Evolutionary conservation across 768 basidiomycete genomes (phyloP), one percentile per base, ranked within the genome.

Genomic region (Myochromella boudieri): DNA sequence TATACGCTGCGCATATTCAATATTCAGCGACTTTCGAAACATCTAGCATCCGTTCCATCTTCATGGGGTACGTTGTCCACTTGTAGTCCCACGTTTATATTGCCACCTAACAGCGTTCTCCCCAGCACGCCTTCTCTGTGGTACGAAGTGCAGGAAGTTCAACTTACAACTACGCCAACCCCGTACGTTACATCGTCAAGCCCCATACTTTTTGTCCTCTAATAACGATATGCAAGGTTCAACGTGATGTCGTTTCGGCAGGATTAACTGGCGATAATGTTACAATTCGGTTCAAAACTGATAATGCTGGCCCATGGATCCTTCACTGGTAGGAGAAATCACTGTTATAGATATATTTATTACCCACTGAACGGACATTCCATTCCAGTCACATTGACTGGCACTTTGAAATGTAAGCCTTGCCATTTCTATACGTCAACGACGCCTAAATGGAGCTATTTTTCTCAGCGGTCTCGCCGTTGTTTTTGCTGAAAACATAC

Each of bases 241-340:
- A 22, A 31, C 27, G 38, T 32, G 69, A 71, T 44, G 67, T 68
- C 0, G 67, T 68, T 31, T 66, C 54, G 39, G 58, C 59, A 12
- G 75, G 71, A 3, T 36, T 42, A 4, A 44, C 48, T 1, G 65
- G 61, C 1, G 67, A 68, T 48, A 69, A 68, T 44, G 69, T 73
- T 15, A 72, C 73, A 0, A 70, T 82, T 46, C 66, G 80, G 1
- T 80, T 80, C 58, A 60, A 56, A 1, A 78, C 78, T 1, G 71
- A 79, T 40, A 79, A 79, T 46, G 58, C 77, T 27, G 79, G 79
- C 2, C 74, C 75, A 4, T 78, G 74, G 76, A 65, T 76, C 40
- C 48, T 78, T 21, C 77, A 78, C 52, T 79, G 77, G 70, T 71
- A 17, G 11, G 66, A 48, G 6, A 34, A 18, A 12, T 22, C 32